Base-by-base conservation (phyloP, 2,329 filamentous ascomycete genomes). In the Stemphylium lycopersici region DNA sequence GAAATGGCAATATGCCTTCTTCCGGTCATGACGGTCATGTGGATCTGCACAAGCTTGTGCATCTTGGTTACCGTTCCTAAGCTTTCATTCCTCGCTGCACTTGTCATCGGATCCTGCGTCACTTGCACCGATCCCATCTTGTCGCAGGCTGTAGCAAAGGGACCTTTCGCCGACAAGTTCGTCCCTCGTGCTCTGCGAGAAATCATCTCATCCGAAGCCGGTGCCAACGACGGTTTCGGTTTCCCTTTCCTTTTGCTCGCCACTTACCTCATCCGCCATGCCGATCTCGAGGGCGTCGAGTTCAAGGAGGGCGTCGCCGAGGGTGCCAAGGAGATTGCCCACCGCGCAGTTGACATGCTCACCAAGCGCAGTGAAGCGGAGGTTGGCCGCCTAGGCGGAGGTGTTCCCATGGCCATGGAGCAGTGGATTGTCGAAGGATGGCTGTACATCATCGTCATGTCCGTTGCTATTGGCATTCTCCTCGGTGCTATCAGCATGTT, bases 121-220 rank as follows among this genome's bases (percentile, higher is more conserved):
- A 86, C 84, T 3, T 85, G 80, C 51, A 87, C 84, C 0, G 85
- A 87, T 55, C 84, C 84, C 0, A 78, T 87, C n/a, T 74, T 87
- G 4, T 86, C 84, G 0, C 84, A 87, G 61, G 83, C 84, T 22
- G 79, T 87, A 13, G 85, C 84, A 15, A 87, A 87, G 66, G 84
- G 84, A 0, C 82, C 83, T 0, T 87, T 88, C 59, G 79, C 85
- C 0, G 84, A 87, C 62, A 86, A 85, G 55, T 87, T 81, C 53
- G 84, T 87, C 2, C 77, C 81, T 8, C 79, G 84, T 1, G 77
- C 80, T 3, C 74, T 87, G 3, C 79, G 84, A 24, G 83, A 87
- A 58, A 82, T 87, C 52, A 87, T 87, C 16, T 86, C 84, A 0
- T 79, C 84, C 1, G 85, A 87, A 58, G 84, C 83, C 3, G 85